Conservation (phyloP, 2,329 filamentous ascomycete species). For the Cadophora malorum region DNA sequence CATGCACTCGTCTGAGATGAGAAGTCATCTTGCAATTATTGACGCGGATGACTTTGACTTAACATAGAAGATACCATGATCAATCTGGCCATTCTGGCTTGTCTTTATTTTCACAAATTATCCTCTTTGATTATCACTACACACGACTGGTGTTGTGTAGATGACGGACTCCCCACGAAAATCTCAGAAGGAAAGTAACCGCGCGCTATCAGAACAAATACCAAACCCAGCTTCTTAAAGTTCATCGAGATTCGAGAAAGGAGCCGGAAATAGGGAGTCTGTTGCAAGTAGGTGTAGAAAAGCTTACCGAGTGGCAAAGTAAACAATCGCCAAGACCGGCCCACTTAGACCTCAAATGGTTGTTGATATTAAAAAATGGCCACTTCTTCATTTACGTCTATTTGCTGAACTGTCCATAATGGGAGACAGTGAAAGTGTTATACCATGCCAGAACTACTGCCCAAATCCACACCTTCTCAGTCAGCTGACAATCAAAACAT, state of each 20-base stretch:
- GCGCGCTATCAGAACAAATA: no score
- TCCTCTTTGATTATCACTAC: no score
- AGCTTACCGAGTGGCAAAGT: not conserved
- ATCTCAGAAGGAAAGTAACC: no score
- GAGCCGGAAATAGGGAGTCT: not conserved
- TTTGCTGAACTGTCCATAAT: not conserved
- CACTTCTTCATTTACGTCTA: not conserved
- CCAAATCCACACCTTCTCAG: not conserved
- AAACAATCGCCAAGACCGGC: not conserved
- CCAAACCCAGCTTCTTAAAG: no score
- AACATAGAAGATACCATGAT: not conserved
- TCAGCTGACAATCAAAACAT: conserved; percentile 10
- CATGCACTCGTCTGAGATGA: not conserved
- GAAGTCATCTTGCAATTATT: not conserved
- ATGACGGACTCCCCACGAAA: no score
- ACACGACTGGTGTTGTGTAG: no score
- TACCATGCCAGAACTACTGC: not conserved
- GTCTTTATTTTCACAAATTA: no score
- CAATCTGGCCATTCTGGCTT: no score
- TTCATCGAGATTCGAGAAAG: not conserved
- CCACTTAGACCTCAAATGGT: not conserved
- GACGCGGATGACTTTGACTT: not conserved
- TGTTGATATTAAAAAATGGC: not conserved
- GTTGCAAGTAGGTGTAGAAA: not conserved
- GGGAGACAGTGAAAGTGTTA: no score